phyloP scores from a whole-genome alignment of 805 yeast species.

The Kodamaea leandrae region DNA sequence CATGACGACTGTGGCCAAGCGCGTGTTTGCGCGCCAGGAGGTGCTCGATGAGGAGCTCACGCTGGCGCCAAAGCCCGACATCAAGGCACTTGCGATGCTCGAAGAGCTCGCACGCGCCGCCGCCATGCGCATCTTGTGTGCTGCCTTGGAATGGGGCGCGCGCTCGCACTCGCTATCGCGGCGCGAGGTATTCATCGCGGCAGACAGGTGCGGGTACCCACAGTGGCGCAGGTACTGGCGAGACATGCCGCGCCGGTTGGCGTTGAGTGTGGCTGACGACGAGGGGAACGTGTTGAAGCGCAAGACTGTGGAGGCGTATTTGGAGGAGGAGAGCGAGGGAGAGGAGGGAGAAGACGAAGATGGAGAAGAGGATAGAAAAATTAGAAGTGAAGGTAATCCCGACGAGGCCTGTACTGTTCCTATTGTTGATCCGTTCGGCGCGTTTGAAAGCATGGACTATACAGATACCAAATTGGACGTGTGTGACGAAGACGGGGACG shows the following conservation, averaged over 20 bases:
- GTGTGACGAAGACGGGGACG: neutral
- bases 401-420: neutral
- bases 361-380: neutral
- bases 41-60: neutral
- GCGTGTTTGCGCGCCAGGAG: neutral
- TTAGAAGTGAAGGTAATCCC: neutral
- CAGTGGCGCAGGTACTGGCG: no score
- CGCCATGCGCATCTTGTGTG: constrained; percentile 9
- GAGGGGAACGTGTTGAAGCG: neutral
- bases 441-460: neutral
- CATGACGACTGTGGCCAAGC: neutral
- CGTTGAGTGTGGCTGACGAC: neutral
- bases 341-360: neutral
- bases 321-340: neutral
- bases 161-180: no score
- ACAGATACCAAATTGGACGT: neutral
- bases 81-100: constrained; percentile 7
- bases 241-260: no score
- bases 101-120: constrained; percentile 12
- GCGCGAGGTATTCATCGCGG: neutral
- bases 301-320: neutral
- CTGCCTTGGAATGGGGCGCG: constrained; percentile 2
- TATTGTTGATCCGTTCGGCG: neutral
- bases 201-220: neutral
- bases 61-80: constrained; percentile 5